These are phyloP conservation scores for Canariomyces notabilis DNA, from an alignment of 2,329 filamentous ascomycete species.

Conservation along the genomic window DNA sequence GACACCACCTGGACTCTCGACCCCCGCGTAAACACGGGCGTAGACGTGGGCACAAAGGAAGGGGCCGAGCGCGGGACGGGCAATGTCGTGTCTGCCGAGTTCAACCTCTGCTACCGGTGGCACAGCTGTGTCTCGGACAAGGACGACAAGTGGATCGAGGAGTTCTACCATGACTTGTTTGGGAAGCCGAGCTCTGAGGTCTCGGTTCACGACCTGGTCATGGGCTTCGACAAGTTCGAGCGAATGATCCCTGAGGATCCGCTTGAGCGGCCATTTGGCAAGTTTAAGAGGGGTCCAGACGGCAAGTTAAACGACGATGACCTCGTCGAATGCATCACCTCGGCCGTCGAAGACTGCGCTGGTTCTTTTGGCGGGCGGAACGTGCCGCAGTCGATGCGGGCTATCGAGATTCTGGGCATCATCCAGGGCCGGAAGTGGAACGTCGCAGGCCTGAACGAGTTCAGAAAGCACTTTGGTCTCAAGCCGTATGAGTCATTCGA, in stretches of 20 bases:
- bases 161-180: conserved; percentile 60
- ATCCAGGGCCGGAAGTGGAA: conserved; percentile 74
- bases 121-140: conserved; percentile 71
- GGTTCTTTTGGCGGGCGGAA: conserved; percentile 69
- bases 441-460: conserved; percentile 74
- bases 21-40: conserved; percentile 64
- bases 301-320: conserved; percentile 73
- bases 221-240: conserved; percentile 60
- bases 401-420: conserved; percentile 76
- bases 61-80: conserved; percentile 67
- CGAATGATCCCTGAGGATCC: conserved; percentile 60
- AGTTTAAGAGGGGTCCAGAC: conserved; percentile 58
- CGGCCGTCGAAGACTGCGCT: conserved; percentile 71
- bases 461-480: conserved; percentile 74
- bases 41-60: conserved; percentile 46
- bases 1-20: conserved; percentile 80
- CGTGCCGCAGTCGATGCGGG: conserved; percentile 67
- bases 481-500: conserved; percentile 73
- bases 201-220: conserved; percentile 55
- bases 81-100: conserved; percentile 81
- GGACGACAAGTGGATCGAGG: conserved; percentile 76
- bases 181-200: conserved; percentile 54
- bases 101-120: conserved; percentile 86
- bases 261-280: conserved; percentile 60
- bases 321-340: conserved; percentile 63